phyloP scores from a whole-genome alignment of 139 green algal species.

The Ettlia oleoabundans region DNA sequence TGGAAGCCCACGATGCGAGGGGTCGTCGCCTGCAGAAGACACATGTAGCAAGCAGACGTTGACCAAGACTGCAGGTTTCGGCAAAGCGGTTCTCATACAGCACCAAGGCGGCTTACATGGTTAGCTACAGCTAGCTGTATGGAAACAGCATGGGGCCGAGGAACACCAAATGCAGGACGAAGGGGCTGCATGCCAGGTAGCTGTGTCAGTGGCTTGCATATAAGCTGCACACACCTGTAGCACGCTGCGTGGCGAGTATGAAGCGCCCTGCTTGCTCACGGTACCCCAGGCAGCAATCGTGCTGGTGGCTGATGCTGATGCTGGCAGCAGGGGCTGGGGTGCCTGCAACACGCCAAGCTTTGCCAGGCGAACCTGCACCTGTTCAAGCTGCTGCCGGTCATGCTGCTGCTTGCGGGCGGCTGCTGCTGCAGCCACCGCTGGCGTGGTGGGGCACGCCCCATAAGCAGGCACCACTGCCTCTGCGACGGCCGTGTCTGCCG shows the following conservation, averaged over 20 bases:
- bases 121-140: too few relatives aligned
- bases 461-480: neutral
- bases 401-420: conserved; percentile 2
- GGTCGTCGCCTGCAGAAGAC: too few relatives aligned
- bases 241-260: neutral
- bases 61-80: too few relatives aligned
- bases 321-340: neutral
- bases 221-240: neutral
- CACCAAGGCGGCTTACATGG: too few relatives aligned
- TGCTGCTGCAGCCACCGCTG: neutral
- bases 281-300: neutral
- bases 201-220: too few relatives aligned
- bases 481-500: neutral
- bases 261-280: neutral
- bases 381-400: conserved; percentile 2
- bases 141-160: too few relatives aligned
- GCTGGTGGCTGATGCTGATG: neutral
- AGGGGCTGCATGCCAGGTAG: too few relatives aligned
- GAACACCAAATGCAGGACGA: neutral
- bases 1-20: neutral
- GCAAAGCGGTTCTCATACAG: too few relatives aligned
- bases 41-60: too few relatives aligned
- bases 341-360: neutral
- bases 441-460: neutral
- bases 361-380: conserved; percentile 7